These are phyloP conservation scores for Pittosporum tobira DNA, from an alignment of 129 eudicot species.

Conservation along the genomic window DNA sequence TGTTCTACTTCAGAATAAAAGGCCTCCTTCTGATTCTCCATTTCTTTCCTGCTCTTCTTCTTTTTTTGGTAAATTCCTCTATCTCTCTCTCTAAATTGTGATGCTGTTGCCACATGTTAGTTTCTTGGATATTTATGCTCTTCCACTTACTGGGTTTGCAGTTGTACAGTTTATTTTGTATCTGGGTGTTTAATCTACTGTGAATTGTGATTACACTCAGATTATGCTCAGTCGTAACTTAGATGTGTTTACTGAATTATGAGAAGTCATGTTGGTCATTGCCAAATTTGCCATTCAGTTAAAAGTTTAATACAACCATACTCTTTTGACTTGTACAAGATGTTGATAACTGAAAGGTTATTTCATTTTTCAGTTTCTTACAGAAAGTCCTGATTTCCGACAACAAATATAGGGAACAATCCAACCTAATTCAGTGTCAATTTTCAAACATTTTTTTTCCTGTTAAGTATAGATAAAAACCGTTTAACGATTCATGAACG, in stretches of 20 bases:
- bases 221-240: too few relatives aligned
- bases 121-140: not conserved
- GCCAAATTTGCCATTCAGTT: too few relatives aligned
- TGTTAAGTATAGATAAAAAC: not conserved
- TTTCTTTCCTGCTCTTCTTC: conserved; percentile 52
- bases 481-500: not conserved
- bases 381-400: not conserved
- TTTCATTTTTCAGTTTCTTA: not conserved
- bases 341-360: not conserved
- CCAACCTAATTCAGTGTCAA: not conserved
- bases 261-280: not conserved
- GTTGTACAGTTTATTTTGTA: not conserved
- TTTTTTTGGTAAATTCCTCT: conserved; percentile 38
- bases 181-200: too few relatives aligned
- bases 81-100: not conserved
- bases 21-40: conserved; percentile 30
- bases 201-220: too few relatives aligned
- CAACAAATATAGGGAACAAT: not conserved
- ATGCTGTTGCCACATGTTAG: too few relatives aligned
- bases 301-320: too few relatives aligned
- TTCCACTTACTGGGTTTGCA: not conserved
- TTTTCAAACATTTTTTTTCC: not conserved
- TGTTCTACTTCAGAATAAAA: conserved; percentile 20
- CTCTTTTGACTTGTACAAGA: not conserved
- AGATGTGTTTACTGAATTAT: not conserved